phyloP scores from a whole-genome alignment of 2,329 filamentous ascomycete genomes.

The Zymoseptoria tritici region DNA sequence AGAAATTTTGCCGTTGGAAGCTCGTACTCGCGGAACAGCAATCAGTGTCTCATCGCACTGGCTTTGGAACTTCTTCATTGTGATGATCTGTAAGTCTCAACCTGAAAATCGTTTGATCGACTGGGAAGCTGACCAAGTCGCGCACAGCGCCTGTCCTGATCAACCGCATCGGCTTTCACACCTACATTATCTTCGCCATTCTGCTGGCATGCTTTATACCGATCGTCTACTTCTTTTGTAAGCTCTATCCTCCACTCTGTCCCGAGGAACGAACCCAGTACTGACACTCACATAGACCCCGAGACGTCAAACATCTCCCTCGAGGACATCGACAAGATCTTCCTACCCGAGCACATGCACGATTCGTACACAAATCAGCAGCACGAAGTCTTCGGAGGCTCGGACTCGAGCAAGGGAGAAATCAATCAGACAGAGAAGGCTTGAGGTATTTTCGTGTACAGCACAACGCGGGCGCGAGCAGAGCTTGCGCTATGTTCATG shows the following conservation, averaged over 20 bases:
- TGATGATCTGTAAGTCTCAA: slow-evolving; percentile 34
- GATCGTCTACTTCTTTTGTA: slow-evolving; percentile 25
- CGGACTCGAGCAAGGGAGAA: slow-evolving; percentile 1
- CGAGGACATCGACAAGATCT: slow-evolving; percentile 30
- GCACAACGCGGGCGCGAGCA: background rate
- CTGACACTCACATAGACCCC: slow-evolving; percentile 1
- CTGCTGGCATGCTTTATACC: slow-evolving; percentile 21
- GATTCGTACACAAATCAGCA: slow-evolving; percentile 4
- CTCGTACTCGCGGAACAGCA: slow-evolving; percentile 40
- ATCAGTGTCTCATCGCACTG: slow-evolving; percentile 42
- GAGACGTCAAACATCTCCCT: slow-evolving; percentile 27
- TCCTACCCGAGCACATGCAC: slow-evolving; percentile 7
- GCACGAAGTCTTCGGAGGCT: background rate
- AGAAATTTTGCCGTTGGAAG: slow-evolving; percentile 44
- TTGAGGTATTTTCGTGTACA: background rate
- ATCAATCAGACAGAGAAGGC: slow-evolving; percentile 6
- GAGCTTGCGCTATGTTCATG: background rate
- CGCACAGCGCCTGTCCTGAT: slow-evolving; percentile 24
- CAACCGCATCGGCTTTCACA: slow-evolving; percentile 24
- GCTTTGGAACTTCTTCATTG: slow-evolving; percentile 43
- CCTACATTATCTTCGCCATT: slow-evolving; percentile 28
- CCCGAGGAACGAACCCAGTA: background rate
- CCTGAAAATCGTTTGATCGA: background rate
- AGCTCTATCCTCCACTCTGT: background rate
- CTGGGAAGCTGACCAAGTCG: slow-evolving; percentile 25